Evolutionary conservation across 1,284 basidiomycete species (phyloP), one percentile per base, ranked within the genome.

Genomic region (Albatrellus sp.): DNA sequence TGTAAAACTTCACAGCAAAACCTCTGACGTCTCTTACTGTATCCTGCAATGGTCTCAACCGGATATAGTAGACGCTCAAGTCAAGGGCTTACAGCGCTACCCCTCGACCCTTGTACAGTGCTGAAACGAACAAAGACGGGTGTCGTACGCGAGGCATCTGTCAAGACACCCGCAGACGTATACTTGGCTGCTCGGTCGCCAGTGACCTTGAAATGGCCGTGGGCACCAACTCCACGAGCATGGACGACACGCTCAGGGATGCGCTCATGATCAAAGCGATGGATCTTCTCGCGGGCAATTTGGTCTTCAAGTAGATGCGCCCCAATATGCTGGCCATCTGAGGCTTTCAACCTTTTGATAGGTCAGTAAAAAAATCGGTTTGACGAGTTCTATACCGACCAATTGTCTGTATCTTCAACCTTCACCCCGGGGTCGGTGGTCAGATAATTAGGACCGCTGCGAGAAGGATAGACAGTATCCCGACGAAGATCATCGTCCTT

Each of bases 11-110:
- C 45, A 72, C 65, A 0, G 89, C 86, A 54, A 92, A 91, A 0
- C 89, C 89, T 51, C 89, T 75, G 16, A 87, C 84, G 55, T 92
- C 88, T 37, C 89, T 76, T 17, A 84, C 85, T 20, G 80, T 84
- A 51, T 86, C 82, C 72, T 81, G 49, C 37, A 9, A 32, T n/a
- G 7, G 12, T 13, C n/a, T 28, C 14, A 31, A 45, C 41, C 13
- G 9, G n/a, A 4, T 2, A 6, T 38, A 38, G 3, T 29, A 9
- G 9, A 7, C 6, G 19, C 20, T 9, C 11, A 28, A 19, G 34
- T 36, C 2, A 32, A 5, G 33, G 16, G 58, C 70, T 52, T 54
- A 79, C 75, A 3, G 84, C 80, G 48, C 79, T 83, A 14, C 87
- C 89, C 45, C 73, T 69, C 2, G 77, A 73, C 0, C 87, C 87